phyloP scores from a whole-genome alignment of 1,139 yeast genomes.

The Candida labiduridarum region DNA sequence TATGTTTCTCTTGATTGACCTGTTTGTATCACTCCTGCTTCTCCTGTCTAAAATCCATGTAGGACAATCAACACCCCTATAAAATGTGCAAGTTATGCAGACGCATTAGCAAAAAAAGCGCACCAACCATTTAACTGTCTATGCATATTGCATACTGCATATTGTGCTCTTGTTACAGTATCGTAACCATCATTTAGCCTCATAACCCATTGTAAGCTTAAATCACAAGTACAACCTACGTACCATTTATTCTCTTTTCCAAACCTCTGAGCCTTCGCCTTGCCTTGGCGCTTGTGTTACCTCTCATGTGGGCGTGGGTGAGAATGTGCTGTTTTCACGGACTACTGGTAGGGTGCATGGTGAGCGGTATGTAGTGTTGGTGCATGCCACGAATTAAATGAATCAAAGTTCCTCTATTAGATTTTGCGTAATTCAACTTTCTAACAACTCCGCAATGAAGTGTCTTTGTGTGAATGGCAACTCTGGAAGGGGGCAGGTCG shows the following conservation, averaged over 20 bases:
- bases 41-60: not conserved
- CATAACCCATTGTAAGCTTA: not conserved
- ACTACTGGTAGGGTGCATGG: too few species aligned
- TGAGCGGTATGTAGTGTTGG: too few species aligned
- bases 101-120: not conserved
- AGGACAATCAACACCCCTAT: not conserved
- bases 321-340: too few species aligned
- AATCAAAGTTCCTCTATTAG: too few species aligned
- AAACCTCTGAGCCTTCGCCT: not conserved
- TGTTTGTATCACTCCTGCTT: not conserved
- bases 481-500: too few species aligned
- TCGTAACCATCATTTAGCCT: not conserved
- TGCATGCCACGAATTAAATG: too few species aligned
- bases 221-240: not conserved
- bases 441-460: too few species aligned
- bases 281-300: too few species aligned
- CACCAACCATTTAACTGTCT: not conserved
- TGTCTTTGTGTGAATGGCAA: too few species aligned
- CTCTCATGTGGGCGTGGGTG: too few species aligned
- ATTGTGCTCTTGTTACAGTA: not conserved
- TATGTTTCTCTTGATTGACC: not conserved
- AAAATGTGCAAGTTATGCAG: slow-evolving; percentile 1
- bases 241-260: not conserved
- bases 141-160: not conserved
- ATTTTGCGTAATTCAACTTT: too few species aligned